Base-by-base conservation (phyloP, 2,329 filamentous ascomycete species). In the Myriosclerotinia duriaeana region DNA sequence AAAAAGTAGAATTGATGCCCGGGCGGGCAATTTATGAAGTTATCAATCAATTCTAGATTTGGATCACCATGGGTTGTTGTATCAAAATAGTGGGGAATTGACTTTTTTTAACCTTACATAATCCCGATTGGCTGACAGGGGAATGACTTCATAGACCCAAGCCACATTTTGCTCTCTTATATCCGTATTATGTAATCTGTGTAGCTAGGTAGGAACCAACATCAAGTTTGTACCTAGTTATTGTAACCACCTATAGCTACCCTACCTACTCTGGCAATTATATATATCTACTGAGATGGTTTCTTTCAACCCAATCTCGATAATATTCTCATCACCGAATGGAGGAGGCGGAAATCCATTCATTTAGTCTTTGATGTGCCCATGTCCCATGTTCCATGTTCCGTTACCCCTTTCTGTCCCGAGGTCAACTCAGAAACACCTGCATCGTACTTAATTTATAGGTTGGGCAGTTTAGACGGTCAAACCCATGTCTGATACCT, bases 11-110 rank as follows among this genome's bases (percentile, higher is more conserved):
- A 48, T 48, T 34, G 42, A 20, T 50, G 30, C 20, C 30, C 42
- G 30, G 42, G 26, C 42, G 30, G 42, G 26, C 42, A 46, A 36
- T 48, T 8, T 12, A 58, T 44, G 15, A 11, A 56, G 1, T 7
- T n/a, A 50, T 50, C 30, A 26, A 50, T 50, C 30, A 26, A 61
- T 38, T 61, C 34, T 50, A 52, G 58, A 38, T 52, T 20, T 50
- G 30, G 58, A 50, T 40, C 26, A 26, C 26, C 8, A 26, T 38
- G 6, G 44, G 44, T 5, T 46, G 20, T n/a, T 9, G 4, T 50
- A 26, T 40, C 30, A 50, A 48, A 20, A 17, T 40, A 20, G 34
- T 26, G 44, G 58, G 9, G 30, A 12, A 12, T 22, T 60, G 12
- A 17, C 26, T 36, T 26, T 40, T 40, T 58, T 38, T 50, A 2